These are phyloP conservation scores for Pichia nanzhaoensis DNA, from an alignment of 805 yeast genomes.

Conservation along the genomic window DNA sequence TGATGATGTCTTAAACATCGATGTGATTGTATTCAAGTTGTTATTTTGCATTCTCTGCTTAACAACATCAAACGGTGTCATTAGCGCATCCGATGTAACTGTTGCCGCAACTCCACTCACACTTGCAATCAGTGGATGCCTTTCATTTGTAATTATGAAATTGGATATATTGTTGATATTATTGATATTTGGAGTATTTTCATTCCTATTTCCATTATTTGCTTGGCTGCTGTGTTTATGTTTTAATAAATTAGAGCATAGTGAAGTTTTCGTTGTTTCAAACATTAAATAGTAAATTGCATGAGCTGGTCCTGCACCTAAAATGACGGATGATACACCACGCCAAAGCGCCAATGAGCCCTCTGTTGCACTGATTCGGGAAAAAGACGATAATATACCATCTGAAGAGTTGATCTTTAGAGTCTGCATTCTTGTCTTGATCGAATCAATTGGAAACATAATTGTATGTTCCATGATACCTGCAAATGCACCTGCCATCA, in stretches of 20 bases:
- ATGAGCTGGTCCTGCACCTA: constrained; percentile 99
- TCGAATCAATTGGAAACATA: constrained; percentile 95
- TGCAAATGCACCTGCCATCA: constrained; percentile 95
- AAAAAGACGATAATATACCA: constrained; percentile 59
- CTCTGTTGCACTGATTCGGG: constrained; percentile 75
- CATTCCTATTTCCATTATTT: background rate
- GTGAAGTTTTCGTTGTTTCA: constrained; percentile 64
- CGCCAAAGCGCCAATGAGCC: constrained; percentile 89
- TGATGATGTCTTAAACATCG: constrained; percentile 26
- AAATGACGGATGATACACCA: constrained; percentile 83
- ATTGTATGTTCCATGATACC: constrained; percentile 98
- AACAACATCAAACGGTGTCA: constrained; percentile 95
- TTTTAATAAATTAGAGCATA: constrained; percentile 34
- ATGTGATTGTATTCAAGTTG: constrained; percentile 7
- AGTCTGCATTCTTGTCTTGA: constrained; percentile 92
- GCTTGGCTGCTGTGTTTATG: constrained; percentile 21
- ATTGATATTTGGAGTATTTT: constrained; percentile 2
- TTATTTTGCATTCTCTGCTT: constrained; percentile 86
- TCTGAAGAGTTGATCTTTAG: constrained; percentile 23
- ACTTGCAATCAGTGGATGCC: constrained; percentile 79
- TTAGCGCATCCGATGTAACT: constrained; percentile 85
- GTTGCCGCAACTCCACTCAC: constrained; percentile 90
- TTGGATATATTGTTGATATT: constrained; percentile 11
- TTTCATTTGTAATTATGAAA: constrained; percentile 47
- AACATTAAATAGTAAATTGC: constrained; percentile 95